Evolutionary conservation across 2,329 filamentous ascomycete genomes (phyloP).

Genomic region (Calonectria hawksworthii): DNA sequence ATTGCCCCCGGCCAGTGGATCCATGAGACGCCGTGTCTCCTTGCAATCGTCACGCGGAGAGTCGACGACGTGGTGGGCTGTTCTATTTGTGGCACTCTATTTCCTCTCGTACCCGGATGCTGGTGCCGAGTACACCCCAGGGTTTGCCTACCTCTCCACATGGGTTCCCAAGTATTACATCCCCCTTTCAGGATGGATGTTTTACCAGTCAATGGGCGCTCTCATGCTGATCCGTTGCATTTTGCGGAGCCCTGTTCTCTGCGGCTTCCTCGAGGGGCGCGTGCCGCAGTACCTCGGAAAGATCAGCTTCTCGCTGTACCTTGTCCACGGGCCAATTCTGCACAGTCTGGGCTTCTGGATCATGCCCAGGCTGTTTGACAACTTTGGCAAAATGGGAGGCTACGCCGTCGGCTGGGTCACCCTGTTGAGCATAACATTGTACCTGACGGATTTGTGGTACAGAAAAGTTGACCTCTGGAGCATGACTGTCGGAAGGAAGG

Average conservation of each 20-base stretch:
- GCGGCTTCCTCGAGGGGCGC: constrained; percentile 47
- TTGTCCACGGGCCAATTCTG: constrained; percentile 68
- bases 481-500: constrained; percentile 51
- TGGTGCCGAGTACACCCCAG: constrained; percentile 55
- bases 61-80: constrained; percentile 44
- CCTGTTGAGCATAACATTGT: constrained; percentile 50
- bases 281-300: constrained; percentile 55
- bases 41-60: constrained; percentile 30
- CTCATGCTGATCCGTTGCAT: constrained; percentile 53
- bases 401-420: constrained; percentile 51
- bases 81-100: constrained; percentile 51
- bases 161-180: constrained; percentile 54
- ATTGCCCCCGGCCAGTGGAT: constrained; percentile 33
- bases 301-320: constrained; percentile 59
- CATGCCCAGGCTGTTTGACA: constrained; percentile 57
- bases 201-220: constrained; percentile 55
- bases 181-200: constrained; percentile 55
- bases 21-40: constrained; percentile 16
- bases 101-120: constrained; percentile 57
- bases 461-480: constrained; percentile 55
- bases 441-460: constrained; percentile 53
- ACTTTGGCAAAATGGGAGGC: constrained; percentile 47
- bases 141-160: constrained; percentile 51
- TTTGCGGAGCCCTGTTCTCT: constrained; percentile 49
- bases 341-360: constrained; percentile 73